Evolutionary conservation across 345 rosid genomes (phyloP).

Genomic region (Eucalyptus brandiana): DNA sequence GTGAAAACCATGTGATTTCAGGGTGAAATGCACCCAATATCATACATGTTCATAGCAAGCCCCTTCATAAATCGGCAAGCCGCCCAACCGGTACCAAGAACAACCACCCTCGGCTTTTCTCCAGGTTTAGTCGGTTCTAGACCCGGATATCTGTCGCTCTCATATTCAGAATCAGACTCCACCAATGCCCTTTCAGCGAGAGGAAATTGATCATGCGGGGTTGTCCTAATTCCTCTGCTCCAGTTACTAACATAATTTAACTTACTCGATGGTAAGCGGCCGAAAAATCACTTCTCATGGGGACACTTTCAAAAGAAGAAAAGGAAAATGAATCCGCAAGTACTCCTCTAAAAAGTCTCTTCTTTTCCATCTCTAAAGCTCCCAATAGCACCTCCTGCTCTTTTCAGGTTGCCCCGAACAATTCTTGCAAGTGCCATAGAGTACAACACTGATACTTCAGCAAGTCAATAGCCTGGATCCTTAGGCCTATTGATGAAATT

Average conservation of each 20-base stretch:
- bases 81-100: slow-evolving; percentile 77
- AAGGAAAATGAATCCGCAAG: neutral
- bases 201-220: slow-evolving; percentile 19
- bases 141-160: slow-evolving; percentile 26
- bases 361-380: slow-evolving; percentile 1
- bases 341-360: neutral
- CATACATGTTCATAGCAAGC: slow-evolving; percentile 37
- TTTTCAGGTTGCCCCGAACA: too few species aligned
- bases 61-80: slow-evolving; percentile 75
- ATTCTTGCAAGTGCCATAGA: slow-evolving; percentile 54
- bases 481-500: neutral
- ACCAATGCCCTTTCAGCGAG: slow-evolving; percentile 14
- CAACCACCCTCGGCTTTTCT: slow-evolving; percentile 65
- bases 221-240: slow-evolving; percentile 44
- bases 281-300: neutral
- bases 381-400: too few species aligned
- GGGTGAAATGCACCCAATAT: slow-evolving; percentile 64
- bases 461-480: neutral
- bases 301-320: slow-evolving; percentile 6
- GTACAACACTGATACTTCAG: neutral
- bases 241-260: slow-evolving; percentile 2
- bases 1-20: slow-evolving; percentile 87
- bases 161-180: slow-evolving; percentile 28
- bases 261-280: slow-evolving; percentile 1
- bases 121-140: slow-evolving; percentile 53